Percentiles rank a stretch among this genome's conserved stretches.
phyloP scores from a whole-genome alignment of 805 yeast genomes.

The Candida caryicola region DNA sequence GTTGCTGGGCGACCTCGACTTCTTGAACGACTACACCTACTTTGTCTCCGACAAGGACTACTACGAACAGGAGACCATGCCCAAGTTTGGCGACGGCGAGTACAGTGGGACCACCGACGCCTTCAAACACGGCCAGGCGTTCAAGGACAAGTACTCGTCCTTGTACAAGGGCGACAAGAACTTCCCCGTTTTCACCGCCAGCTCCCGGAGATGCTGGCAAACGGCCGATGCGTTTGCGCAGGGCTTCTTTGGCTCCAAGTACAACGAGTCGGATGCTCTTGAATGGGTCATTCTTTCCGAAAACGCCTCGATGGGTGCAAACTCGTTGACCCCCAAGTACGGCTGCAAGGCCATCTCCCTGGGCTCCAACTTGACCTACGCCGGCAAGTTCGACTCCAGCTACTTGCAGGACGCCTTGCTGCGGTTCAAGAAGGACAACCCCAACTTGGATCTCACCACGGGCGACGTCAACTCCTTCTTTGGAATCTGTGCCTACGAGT shows the following conservation, averaged over 20 bases:
- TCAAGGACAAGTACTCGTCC: slow-evolving; percentile 48
- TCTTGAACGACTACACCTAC: slow-evolving; percentile 53
- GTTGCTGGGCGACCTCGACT: slow-evolving; percentile 49
- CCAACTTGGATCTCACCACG: slow-evolving; percentile 10
- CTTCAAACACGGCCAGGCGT: slow-evolving; percentile 46
- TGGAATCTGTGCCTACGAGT: slow-evolving; percentile 14
- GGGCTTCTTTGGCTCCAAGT: slow-evolving; percentile 54
- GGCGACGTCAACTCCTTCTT: slow-evolving; percentile 11
- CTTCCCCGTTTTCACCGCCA: slow-evolving; percentile 54
- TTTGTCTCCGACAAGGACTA: slow-evolving; percentile 36
- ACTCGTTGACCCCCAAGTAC: slow-evolving; percentile 56
- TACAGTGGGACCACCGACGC: slow-evolving; percentile 55
- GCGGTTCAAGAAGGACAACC: slow-evolving; percentile 14
- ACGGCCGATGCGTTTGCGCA: slow-evolving; percentile 55
- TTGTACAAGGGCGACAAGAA: slow-evolving; percentile 34
- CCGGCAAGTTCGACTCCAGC: slow-evolving; percentile 16
- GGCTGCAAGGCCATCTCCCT: slow-evolving; percentile 28
- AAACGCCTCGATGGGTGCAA: slow-evolving; percentile 48
- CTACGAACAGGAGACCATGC: slow-evolving; percentile 51
- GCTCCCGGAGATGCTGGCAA: slow-evolving; percentile 52
- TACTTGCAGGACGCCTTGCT: slow-evolving; percentile 18
- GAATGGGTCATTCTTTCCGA: slow-evolving; percentile 47
- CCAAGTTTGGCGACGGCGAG: slow-evolving; percentile 40
- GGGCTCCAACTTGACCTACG: slow-evolving; percentile 13
- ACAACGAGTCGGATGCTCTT: slow-evolving; percentile 21